phyloP scores from a whole-genome alignment of 2,329 filamentous ascomycete species.

The Aquanectria penicillioides region DNA sequence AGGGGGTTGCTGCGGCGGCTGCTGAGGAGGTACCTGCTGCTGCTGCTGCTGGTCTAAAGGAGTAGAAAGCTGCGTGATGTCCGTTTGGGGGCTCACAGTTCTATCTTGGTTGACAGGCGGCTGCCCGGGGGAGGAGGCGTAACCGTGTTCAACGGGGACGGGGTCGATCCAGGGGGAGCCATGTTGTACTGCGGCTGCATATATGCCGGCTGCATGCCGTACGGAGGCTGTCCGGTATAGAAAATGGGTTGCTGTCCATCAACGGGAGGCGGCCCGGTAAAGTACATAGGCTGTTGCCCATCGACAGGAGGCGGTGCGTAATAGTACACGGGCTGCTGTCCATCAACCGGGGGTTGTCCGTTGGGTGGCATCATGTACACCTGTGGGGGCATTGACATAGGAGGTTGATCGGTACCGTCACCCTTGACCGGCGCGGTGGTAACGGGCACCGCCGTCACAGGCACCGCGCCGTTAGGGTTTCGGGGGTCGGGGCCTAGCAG shows the following conservation, averaged over 20 bases:
- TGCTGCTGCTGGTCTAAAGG: background rate
- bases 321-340: background rate
- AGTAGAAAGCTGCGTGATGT: background rate
- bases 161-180: constrained; percentile 1
- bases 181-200: constrained; percentile 17
- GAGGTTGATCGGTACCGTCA: background rate
- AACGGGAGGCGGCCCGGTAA: background rate
- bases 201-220: constrained; percentile 9
- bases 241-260: constrained; percentile 4
- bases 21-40: background rate
- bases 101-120: background rate
- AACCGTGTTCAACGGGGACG: constrained; percentile 1
- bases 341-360: background rate
- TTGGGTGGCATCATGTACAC: constrained; percentile 10
- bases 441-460: background rate
- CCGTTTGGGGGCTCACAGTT: constrained; percentile 1
- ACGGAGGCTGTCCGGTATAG: constrained; percentile 5
- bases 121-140: background rate
- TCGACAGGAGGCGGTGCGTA: background rate
- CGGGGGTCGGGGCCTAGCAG: constrained; percentile 28
- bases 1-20: background rate
- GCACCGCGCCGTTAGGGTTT: background rate
- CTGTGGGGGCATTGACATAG: constrained; percentile 4
- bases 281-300: constrained; percentile 1
- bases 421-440: background rate